These are phyloP conservation scores for Arthrobotrys conoides DNA, from an alignment of 2,329 filamentous ascomycete species.

Conservation along the genomic window DNA sequence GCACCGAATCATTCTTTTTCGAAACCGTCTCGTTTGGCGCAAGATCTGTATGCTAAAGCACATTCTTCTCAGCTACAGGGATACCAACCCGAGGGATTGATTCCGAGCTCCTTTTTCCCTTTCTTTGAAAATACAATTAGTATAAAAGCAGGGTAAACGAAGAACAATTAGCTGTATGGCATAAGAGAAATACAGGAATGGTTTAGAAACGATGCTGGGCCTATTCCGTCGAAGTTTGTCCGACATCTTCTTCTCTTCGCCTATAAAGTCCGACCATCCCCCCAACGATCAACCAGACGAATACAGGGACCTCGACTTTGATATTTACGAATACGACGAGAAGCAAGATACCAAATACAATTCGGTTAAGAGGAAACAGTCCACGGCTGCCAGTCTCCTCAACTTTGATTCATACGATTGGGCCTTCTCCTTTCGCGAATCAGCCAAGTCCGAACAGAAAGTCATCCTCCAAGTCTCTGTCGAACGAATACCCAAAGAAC, in stretches of 20 bases:
- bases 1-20: conserved; percentile 36
- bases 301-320: conserved; percentile 57
- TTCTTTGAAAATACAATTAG: conserved; percentile 4
- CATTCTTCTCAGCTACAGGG: conserved; percentile 25
- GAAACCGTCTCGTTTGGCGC: conserved; percentile 13
- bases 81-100: conserved; percentile 24
- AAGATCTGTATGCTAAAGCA: conserved; percentile 19
- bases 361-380: conserved; percentile 21
- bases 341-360: conserved; percentile 23
- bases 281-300: conserved; percentile 29
- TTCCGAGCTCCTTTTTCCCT: conserved; percentile 29
- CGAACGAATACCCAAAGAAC: conserved; percentile 53
- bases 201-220: conserved; percentile 49
- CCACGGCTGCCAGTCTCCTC: conserved; percentile 1
- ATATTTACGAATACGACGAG: conserved; percentile 57
- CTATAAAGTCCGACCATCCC: conserved; percentile 56
- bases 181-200: conserved; percentile 27
- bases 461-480: conserved; percentile 58
- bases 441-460: conserved; percentile 47
- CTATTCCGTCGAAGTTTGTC: conserved; percentile 52
- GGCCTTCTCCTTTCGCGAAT: conserved; percentile 60
- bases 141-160: conserved; percentile 30
- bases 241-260: conserved; percentile 45
- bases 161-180: conserved; percentile 20
- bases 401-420: conserved; percentile 56